Base-by-base conservation (phyloP, 768 basidiomycete genomes). In the Kwoniella heveanensis region DNA sequence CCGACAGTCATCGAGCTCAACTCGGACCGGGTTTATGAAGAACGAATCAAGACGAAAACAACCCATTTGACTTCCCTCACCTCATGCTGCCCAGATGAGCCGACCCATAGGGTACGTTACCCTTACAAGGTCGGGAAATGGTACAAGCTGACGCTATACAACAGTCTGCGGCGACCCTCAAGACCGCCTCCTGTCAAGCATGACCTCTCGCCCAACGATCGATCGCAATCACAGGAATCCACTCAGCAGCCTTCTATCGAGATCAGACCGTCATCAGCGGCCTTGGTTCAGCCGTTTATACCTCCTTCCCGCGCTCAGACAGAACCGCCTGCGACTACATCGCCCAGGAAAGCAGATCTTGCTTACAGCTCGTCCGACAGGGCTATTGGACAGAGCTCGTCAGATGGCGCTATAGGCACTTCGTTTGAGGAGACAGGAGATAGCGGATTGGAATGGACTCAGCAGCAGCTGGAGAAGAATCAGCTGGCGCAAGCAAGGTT, bases 181-280 rank as follows among this genome's bases (percentile, higher is more conserved):
- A 27, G 10, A 46, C 50, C 32, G 39, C 29, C 54, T 7, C 36
- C 53, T 46, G 36, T 39, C 37, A 46, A 51, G 47, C 50, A 44
- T 44, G 29, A 17, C 60, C 36, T 22, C 30, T 22, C 27, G 26
- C 22, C 39, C 27, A 26, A 46, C 21, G 24, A 15, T 13, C 48
- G 25, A 22, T 27, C 36, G 17, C 50, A 47, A 30, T 60, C 66
- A 2, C 57, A 62, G 19, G 66, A 63, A 15, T 67, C 61, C 5
- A 67, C 66, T 22, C 66, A 67, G 19, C 66, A 67, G 46, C 66
- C 66, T 36, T 63, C 50, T 21, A 62, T 62, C 25, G 62, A 64
- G 47, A 48, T 64, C 7, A 32, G n/a, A 21, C 62, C 62, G 7
- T 17, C 54, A 13, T 27, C 55, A 10, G 29, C 22, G 9, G 17